Conservation (phyloP, 2,329 filamentous ascomycete species). For the Penicillium sp. region DNA sequence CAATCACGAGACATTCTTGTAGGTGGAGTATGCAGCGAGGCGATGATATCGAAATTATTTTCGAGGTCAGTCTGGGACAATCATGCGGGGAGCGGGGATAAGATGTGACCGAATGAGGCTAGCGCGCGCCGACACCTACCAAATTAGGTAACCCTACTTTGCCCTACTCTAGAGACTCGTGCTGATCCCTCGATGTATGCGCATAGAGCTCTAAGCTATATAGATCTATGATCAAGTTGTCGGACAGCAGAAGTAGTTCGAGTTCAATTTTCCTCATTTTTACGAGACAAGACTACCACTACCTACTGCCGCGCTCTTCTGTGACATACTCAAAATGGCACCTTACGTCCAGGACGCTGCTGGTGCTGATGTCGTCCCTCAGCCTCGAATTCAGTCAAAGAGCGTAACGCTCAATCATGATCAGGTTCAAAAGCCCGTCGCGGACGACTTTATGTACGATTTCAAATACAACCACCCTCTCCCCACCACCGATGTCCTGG, state of each 20-base stretch:
- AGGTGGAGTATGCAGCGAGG: too few relatives aligned
- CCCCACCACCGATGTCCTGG: conserved; percentile 32
- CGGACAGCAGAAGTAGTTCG: not conserved
- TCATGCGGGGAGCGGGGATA: not conserved
- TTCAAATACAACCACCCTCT: conserved; percentile 45
- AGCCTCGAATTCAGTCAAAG: not conserved
- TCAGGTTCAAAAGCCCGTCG: conserved; percentile 28
- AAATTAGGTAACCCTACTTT: not conserved
- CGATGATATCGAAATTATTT: too few relatives aligned
- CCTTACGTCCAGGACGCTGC: conserved; percentile 7
- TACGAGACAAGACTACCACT: not conserved
- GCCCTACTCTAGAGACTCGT: not conserved
- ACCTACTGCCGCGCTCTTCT: not conserved
- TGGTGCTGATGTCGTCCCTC: not conserved
- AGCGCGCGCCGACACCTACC: conserved; percentile 4
- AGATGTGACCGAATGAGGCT: not conserved
- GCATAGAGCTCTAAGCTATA: not conserved
- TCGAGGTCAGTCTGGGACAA: too few relatives aligned
- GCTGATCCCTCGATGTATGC: too few relatives aligned
- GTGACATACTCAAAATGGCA: conserved; percentile 5
- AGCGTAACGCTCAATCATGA: conserved; percentile 8
- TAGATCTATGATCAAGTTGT: not conserved
- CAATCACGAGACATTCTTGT: too few relatives aligned
- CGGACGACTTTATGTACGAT: conserved; percentile 46
- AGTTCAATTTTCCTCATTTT: not conserved